These are phyloP conservation scores for Aspergillus asperescens DNA, from an alignment of 495 filamentous ascomycete genomes.

Conservation along the genomic window DNA sequence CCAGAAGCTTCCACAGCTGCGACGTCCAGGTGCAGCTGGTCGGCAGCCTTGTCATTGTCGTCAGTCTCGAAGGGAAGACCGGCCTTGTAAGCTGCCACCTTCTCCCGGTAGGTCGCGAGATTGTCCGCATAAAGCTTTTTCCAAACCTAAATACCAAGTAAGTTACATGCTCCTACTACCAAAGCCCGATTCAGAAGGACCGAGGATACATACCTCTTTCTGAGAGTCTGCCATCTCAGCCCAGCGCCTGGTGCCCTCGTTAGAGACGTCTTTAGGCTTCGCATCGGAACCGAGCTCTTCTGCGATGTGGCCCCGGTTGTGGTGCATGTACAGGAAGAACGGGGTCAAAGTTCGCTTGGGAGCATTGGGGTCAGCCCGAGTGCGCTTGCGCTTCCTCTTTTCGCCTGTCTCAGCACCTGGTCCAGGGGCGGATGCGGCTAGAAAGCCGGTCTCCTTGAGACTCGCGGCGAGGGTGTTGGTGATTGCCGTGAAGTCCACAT, in stretches of 20 bases:
- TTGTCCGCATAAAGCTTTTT: conserved; percentile 71
- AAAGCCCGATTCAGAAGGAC: background rate
- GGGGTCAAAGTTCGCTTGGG: conserved; percentile 91
- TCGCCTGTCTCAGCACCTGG: conserved; percentile 49
- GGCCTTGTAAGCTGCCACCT: conserved; percentile 68
- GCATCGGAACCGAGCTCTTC: conserved; percentile 64
- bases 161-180: conserved; percentile 12
- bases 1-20: conserved; percentile 48
- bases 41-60: conserved; percentile 53
- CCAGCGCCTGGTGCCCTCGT: conserved; percentile 81
- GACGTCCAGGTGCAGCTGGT: conserved; percentile 52
- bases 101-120: conserved; percentile 65
- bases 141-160: conserved; percentile 50
- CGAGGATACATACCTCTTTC: conserved; percentile 65
- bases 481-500: conserved; percentile 43
- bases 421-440: conserved; percentile 38
- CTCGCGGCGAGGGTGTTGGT: conserved; percentile 46
- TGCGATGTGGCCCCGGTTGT: conserved; percentile 70
- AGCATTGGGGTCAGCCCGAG: conserved; percentile 79
- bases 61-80: conserved; percentile 43
- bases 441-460: conserved; percentile 39
- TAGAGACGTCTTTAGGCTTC: conserved; percentile 71
- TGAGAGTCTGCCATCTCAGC: conserved; percentile 62
- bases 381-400: conserved; percentile 83
- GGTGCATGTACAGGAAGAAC: conserved; percentile 89